Evolutionary conservation across 1,284 basidiomycete genomes (phyloP), one percentile per base, ranked within the genome.

Genomic region (Cystobasidium sp.): DNA sequence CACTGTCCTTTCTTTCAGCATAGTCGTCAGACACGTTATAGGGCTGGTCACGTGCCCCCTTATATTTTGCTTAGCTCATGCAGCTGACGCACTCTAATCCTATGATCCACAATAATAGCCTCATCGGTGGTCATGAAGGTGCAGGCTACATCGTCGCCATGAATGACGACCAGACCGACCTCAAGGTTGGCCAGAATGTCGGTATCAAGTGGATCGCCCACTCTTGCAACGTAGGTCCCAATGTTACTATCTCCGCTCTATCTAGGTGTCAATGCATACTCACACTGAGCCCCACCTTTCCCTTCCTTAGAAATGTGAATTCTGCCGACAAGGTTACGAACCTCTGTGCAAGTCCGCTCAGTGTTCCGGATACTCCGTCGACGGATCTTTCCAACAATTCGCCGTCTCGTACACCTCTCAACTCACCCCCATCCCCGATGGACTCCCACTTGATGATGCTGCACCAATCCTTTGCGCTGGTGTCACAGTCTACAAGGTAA

Each of bases 41-140:
- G 37, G 1, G 20, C 56, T 3, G 39, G 14, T 14, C 31, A 20
- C 10, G 56, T 59, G 14, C 39, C 37, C 37, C 20, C 37, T 31
- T 43, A 16, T 5, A 1, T 10, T 18, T 59, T 22, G 9, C 2
- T 62, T 47, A 18, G 22, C 43, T 39, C 20, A 63, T 41, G 22
- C 43, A 39, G 43, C 14, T 43, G 56, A 22, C 5, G 10, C 18
- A 3, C 37, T 1, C 5, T 31, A 22, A 12, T 31, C 20, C 12
- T 37, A 14, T 56, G 1, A 0, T 56, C 10, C 7, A 3, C n/a
- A 39, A 64, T 39, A 39, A 64, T 39, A 71, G 69, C 49, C 87
- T 93, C 70, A 87, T 94, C 75, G 93, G 92, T 46, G 93, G 93
- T 0, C 92, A 94, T 80, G 92, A 93, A 83, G 91, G 91, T 76